phyloP scores from a whole-genome alignment of 208 protist species.

The Trypanosomatidae sp. region DNA sequence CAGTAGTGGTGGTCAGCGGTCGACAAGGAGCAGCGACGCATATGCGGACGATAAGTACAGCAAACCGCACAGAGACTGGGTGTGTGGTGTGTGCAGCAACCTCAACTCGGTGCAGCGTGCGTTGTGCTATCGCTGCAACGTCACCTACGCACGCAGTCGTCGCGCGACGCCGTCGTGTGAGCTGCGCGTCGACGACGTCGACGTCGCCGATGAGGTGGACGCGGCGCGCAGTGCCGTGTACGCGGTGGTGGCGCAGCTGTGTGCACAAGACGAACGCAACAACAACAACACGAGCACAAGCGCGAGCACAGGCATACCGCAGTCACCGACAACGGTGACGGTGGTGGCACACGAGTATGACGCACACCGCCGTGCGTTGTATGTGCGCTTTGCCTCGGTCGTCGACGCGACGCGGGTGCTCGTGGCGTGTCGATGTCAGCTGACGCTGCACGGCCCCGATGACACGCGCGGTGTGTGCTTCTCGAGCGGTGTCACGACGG shows the following conservation, averaged over 20 bases:
- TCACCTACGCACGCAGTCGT: conserved; percentile 16
- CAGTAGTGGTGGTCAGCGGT: not conserved
- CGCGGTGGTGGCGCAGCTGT: no score
- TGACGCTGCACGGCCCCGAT: conserved; percentile 12
- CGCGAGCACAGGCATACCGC: no score
- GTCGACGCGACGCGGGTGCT: conserved; percentile 36
- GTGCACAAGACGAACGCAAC: no score
- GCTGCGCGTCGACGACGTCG: conserved; percentile 20
- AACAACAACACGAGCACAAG: no score
- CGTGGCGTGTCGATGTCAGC: conserved; percentile 21
- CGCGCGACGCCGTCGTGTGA: conserved; percentile 24
- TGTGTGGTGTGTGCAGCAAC: conserved; percentile 80
- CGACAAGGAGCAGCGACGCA: not conserved
- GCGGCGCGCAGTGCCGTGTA: no score
- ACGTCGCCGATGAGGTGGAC: no score
- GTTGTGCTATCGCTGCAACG: conserved; percentile 55
- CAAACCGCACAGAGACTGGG: conserved; percentile 38
- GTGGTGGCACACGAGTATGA: no score
- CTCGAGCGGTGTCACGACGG: conserved; percentile 3
- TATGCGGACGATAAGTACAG: no score
- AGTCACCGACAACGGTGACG: no score
- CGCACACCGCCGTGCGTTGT: conserved; percentile 1
- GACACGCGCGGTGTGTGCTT: conserved; percentile 15
- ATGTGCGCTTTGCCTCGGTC: conserved; percentile 23
- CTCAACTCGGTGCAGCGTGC: conserved; percentile 50